Percentiles rank a stretch among this genome's conserved stretches.
These are phyloP conservation scores for Vitis hybrid DNA, from an alignment of 177 flowering plant genomes.

Conservation along the genomic window DNA sequence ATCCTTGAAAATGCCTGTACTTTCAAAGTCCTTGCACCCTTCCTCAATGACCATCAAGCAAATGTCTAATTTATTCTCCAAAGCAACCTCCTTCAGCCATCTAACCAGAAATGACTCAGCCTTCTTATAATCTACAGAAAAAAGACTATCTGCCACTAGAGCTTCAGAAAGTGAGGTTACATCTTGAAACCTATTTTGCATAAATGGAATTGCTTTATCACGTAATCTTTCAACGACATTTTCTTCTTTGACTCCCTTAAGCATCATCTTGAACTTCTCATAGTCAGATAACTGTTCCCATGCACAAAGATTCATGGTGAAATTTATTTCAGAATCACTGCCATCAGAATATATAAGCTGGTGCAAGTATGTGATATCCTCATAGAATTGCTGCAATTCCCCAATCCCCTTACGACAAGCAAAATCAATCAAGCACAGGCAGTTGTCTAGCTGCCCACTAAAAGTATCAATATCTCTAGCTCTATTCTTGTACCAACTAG, in stretches of 20 bases:
- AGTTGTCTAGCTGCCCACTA: constrained; percentile 90
- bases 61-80: constrained; percentile 65
- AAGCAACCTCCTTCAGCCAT: constrained; percentile 85
- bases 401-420: constrained; percentile 72
- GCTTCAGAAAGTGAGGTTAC: constrained; percentile 17
- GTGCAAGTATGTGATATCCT: constrained; percentile 63
- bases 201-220: constrained; percentile 74
- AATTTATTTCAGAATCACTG: constrained; percentile 39
- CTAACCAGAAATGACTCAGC: constrained; percentile 71
- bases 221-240: constrained; percentile 50
- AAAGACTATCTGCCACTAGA: constrained; percentile 12
- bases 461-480: constrained; percentile 75
- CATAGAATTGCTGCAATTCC: constrained; percentile 64
- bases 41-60: constrained; percentile 78
- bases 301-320: constrained; percentile 52
- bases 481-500: constrained; percentile 78
- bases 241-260: constrained; percentile 70
- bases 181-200: constrained; percentile 41
- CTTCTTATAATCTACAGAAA: constrained; percentile 18
- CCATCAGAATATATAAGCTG: constrained; percentile 75
- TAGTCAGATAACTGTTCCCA: constrained; percentile 86
- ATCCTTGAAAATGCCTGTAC: constrained; percentile 52
- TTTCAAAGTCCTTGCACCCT: constrained; percentile 54
- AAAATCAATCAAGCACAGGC: constrained; percentile 70
- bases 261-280: constrained; percentile 88